Evolutionary conservation across 2,329 filamentous ascomycete genomes (phyloP).

Genomic region (Metarhizium robertsii): DNA sequence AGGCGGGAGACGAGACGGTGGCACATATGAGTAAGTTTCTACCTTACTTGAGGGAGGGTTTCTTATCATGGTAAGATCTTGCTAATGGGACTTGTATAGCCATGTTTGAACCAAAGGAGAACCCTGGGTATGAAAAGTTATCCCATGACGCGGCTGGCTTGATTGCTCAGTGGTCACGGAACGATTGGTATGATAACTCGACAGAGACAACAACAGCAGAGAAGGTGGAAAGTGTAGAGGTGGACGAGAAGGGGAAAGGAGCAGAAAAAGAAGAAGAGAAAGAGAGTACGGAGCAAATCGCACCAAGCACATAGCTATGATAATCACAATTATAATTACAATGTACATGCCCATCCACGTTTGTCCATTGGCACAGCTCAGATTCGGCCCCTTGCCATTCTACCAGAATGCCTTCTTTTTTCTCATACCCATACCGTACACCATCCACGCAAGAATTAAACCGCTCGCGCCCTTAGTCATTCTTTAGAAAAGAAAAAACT

Average conservation of each 20-base stretch:
- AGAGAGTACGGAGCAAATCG: background rate
- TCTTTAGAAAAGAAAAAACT: no score
- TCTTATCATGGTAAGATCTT: background rate
- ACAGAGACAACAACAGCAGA: conserved; percentile 8
- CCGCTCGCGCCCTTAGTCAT: background rate
- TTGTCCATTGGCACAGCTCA: background rate
- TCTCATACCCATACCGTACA: background rate
- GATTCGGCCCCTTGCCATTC: background rate
- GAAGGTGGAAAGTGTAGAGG: background rate
- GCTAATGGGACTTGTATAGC: conserved; percentile 24
- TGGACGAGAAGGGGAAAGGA: background rate
- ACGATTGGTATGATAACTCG: conserved; percentile 50
- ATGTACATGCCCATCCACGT: background rate
- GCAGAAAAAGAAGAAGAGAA: background rate
- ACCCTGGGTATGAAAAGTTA: conserved; percentile 63
- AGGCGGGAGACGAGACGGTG: conserved; percentile 64
- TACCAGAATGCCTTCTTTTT: background rate
- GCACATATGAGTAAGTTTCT: conserved; percentile 61
- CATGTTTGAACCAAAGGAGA: conserved; percentile 66
- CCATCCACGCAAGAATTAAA: background rate
- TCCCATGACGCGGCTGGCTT: conserved; percentile 55
- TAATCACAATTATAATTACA: background rate
- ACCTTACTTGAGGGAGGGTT: background rate
- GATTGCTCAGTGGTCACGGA: conserved; percentile 55
- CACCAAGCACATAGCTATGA: background rate